phyloP scores from a whole-genome alignment of 192 early-diverging fungal species.

The Chytriomyces sp. region DNA sequence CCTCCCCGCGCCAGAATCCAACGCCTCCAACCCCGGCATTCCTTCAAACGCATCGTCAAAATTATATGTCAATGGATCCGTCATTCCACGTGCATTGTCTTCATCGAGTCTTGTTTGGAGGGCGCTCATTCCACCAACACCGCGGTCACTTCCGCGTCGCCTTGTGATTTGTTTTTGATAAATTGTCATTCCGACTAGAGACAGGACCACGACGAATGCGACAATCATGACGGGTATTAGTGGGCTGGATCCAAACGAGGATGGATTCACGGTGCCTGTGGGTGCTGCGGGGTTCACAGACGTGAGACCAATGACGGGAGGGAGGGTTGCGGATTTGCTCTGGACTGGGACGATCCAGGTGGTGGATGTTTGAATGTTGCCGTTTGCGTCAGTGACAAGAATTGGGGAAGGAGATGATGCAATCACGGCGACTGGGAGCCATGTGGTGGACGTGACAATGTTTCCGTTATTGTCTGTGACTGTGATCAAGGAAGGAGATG shows the following conservation, averaged over 20 bases:
- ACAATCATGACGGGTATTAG: background rate
- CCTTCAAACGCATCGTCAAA: conserved; percentile 2
- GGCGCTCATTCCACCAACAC: background rate
- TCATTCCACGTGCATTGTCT: background rate
- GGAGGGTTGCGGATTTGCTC: background rate
- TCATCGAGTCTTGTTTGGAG: background rate
- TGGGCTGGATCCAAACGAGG: background rate
- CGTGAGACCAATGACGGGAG: background rate
- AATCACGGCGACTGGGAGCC: background rate
- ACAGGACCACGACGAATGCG: background rate
- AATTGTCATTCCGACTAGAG: background rate
- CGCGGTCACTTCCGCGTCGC: background rate
- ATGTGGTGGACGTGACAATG: background rate
- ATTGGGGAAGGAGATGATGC: background rate
- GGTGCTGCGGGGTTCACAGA: background rate
- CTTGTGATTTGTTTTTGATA: background rate
- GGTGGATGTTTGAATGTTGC: background rate
- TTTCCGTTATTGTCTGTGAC: background rate
- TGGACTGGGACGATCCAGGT: background rate
- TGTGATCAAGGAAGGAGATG: background rate
- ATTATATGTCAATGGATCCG: background rate
- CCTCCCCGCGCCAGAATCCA: background rate
- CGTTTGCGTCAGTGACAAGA: background rate
- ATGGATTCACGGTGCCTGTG: background rate
- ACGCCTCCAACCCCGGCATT: background rate